These are phyloP conservation scores for Thalassiosira allenii DNA, from an alignment of 352 stramenopile species.

Conservation along the genomic window DNA sequence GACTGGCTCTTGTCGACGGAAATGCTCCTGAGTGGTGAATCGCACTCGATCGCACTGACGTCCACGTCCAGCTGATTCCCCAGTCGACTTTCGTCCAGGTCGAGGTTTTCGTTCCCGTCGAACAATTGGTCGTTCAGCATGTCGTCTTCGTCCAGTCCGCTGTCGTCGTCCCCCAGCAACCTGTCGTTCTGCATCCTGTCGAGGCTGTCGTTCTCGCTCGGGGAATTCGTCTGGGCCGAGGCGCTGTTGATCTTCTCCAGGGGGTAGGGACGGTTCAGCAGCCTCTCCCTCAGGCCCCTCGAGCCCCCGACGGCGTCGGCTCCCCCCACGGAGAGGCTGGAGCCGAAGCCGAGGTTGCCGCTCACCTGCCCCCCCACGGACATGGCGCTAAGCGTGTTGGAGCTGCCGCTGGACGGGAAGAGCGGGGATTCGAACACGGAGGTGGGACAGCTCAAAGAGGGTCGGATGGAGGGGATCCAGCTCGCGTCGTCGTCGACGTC, in stretches of 20 bases:
- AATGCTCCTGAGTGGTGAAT: no score
- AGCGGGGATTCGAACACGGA: slow-evolving; percentile 58
- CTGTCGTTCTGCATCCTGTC: neutral
- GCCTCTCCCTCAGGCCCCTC: neutral
- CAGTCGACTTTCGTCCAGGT: neutral
- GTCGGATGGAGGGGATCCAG: slow-evolving; percentile 24
- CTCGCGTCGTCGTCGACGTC: neutral
- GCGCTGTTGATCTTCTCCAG: slow-evolving; percentile 31
- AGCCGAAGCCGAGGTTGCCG: neutral
- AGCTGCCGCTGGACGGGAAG: slow-evolving; percentile 14
- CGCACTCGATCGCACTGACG: slow-evolving; percentile 36
- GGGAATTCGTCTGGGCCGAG: neutral
- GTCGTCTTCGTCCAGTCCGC: neutral
- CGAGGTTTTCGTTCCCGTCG: neutral
- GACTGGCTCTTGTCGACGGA: no score
- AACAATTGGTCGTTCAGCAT: neutral
- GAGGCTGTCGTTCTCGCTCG: no score
- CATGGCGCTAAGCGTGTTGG: neutral
- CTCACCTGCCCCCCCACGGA: neutral
- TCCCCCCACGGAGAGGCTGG: neutral
- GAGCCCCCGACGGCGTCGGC: neutral
- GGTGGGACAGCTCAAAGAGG: slow-evolving; percentile 47
- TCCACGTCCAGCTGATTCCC: slow-evolving; percentile 6
- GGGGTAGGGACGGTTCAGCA: slow-evolving; percentile 17
- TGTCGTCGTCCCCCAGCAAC: neutral